phyloP scores from a whole-genome alignment of 768 basidiomycete genomes.

The Lactarius indigo region DNA sequence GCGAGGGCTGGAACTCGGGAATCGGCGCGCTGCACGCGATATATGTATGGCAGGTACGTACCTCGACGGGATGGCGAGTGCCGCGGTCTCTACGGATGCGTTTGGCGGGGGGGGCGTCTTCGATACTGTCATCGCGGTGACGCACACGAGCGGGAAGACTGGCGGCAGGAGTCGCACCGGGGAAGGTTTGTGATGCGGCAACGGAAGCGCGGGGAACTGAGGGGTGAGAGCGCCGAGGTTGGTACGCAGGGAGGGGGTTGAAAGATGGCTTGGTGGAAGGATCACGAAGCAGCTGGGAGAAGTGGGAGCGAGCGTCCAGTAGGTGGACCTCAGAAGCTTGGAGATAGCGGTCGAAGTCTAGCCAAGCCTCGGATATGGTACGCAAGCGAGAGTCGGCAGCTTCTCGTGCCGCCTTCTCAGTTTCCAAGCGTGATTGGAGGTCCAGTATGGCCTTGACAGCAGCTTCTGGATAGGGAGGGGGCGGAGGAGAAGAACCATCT shows the following conservation, averaged over 20 bases:
- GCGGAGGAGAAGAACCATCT: slow-evolving; percentile 12
- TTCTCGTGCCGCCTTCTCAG: slow-evolving; percentile 25
- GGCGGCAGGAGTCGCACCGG: slow-evolving; percentile 38
- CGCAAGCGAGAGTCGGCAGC: slow-evolving; percentile 23
- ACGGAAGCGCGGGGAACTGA: slow-evolving; percentile 5
- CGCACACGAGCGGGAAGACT: slow-evolving; percentile 38
- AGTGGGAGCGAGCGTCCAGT: slow-evolving; percentile 23
- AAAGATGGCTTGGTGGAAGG: slow-evolving; percentile 20
- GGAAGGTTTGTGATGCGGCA: slow-evolving; percentile 29
- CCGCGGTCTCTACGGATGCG: slow-evolving; percentile 40
- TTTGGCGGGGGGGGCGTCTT: slow-evolving; percentile 49
- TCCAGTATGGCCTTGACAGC: slow-evolving; percentile 24
- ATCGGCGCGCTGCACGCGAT: slow-evolving; percentile 2
- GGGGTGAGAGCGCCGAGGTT: slow-evolving; percentile 14
- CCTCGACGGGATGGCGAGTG: slow-evolving; percentile 33
- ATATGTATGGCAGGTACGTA: slow-evolving; percentile 24
- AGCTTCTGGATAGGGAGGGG: slow-evolving; percentile 17
- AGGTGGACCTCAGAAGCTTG: slow-evolving; percentile 20
- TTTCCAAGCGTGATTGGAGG: slow-evolving; percentile 21
- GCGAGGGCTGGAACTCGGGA: slow-evolving; percentile 23
- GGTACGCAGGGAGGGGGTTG: slow-evolving; percentile 18
- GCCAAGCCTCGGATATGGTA: slow-evolving; percentile 23
- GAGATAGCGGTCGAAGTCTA: slow-evolving; percentile 25
- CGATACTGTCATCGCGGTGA: slow-evolving; percentile 44
- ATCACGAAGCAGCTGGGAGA: slow-evolving; percentile 24